Base-by-base conservation (phyloP, 352 stramenopile genomes). In the Globisporangium parvum region DNA sequence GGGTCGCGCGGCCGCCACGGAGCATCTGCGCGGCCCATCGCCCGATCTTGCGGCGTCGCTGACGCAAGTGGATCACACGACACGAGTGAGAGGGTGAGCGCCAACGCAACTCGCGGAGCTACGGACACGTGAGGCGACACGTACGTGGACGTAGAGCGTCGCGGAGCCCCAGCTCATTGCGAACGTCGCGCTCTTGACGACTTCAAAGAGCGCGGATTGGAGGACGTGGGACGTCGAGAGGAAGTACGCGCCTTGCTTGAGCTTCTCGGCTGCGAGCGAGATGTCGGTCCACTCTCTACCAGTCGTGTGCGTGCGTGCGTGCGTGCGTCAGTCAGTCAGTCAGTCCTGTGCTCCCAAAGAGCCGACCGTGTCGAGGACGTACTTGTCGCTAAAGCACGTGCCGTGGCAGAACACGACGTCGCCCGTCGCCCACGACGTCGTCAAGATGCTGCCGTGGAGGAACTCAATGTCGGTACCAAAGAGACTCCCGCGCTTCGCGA, bases 11-110 rank as follows among this genome's bases (percentile, higher is more conserved):
- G 47, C 84, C 85, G 4, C 83, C 83, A 62, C 84, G 80, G 6
- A 95, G 69, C 80, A 95, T 92, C 59, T 93, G 78, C 24, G 78
- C 79, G 17, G 85, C 85, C 85, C 85, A 95, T 9, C 81, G 80
- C 18, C 85, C 85, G 59, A 95, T 95, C 51, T 84, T 87, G 33
- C 81, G 78, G 33, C 85, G 78, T 18, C 82, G 70, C 85, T 95
- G 49, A 2, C 35, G 2, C 26, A 31, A 31, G 26, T 31, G 1
- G 26, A 17, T 18, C 35, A 41, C 44, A n/a, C n/a, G n/a, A n/a
- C n/a, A n/a, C n/a, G n/a, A n/a, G n/a, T n/a, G n/a, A n/a, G n/a
- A n/a, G n/a, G n/a, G n/a, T n/a, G n/a, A n/a, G n/a, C n/a, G n/a
- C n/a, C n/a, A n/a, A n/a, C n/a, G n/a, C n/a, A n/a, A n/a, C n/a